Base-by-base conservation (phyloP, 768 basidiomycete species). In the Serendipita sp. region DNA sequence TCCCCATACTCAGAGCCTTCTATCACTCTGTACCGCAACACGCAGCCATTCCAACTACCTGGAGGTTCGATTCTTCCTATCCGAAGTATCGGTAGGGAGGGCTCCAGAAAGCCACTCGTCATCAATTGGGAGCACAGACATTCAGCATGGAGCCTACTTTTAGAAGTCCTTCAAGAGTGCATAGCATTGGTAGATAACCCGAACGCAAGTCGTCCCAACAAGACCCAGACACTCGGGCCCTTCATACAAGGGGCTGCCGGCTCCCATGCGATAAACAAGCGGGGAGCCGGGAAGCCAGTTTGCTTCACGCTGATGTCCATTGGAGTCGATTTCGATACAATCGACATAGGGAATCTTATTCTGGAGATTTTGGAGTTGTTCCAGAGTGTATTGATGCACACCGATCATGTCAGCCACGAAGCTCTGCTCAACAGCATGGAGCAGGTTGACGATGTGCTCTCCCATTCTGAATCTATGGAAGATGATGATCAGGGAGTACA, bases 91-190 rank as follows among this genome's bases (percentile, higher is more conserved):
- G 92, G 90, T 2, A 80, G 81, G 5, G 66, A 67, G 1, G 88
- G 90, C 62, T 80, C 80, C 3, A 83, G 81, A 1, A 87, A 89
- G 27, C 76, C 82, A 16, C 74, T 86, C 23, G 84, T 87, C 3
- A 79, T 94, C 0, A 78, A 80, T 18, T 96, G 93, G 93, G 79
- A 85, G 66, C 84, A 87, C 67, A 77, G 83, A 50, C 84, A 91
- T 69, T 89, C 87, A 4, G 91, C 88, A 2, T 96, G 93, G 93
- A 86, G 82, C 67, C 72, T 95, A 13, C 73, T 95, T 3, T 72
- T 91, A n/a, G 91, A 92, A 68, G 75, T 94, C 6, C 75, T 95
- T 62, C 81, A 82, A 3, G 85, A 87, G 70, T 90, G 86, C 70
- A 83, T 86, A 64, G 83, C 82, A 65, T 62, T 11, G 16, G 29